Evolutionary conservation across 345 rosid species (phyloP).

Genomic region (Lepidium sativum): DNA sequence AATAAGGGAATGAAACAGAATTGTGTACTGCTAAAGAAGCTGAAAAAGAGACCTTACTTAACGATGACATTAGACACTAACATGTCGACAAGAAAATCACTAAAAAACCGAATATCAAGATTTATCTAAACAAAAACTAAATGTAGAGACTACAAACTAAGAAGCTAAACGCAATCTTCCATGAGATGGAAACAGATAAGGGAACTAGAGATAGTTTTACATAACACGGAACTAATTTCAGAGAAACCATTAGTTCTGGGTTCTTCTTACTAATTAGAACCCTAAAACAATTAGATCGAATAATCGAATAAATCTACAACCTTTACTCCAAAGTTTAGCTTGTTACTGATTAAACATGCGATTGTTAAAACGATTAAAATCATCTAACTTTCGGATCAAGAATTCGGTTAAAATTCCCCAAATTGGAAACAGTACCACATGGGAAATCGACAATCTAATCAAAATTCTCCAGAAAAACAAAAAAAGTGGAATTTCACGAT

Average conservation of each 20-base stretch:
- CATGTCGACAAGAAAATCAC: background rate
- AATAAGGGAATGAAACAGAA: background rate
- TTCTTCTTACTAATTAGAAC: background rate
- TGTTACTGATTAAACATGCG: background rate
- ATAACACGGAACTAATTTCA: background rate
- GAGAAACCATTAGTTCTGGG: background rate
- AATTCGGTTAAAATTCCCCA: background rate
- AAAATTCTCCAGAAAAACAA: background rate
- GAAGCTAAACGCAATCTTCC: background rate
- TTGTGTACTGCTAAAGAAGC: background rate
- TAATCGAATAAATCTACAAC: background rate
- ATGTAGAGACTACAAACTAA: background rate
- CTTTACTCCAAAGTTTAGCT: slow-evolving; percentile 15
- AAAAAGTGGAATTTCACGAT: background rate
- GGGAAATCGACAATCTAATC: background rate
- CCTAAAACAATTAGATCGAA: slow-evolving; percentile 11
- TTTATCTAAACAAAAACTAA: background rate
- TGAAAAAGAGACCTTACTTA: background rate
- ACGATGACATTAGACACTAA: background rate
- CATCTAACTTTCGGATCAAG: background rate
- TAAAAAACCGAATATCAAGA: background rate
- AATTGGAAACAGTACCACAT: background rate
- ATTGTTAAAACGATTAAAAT: background rate
- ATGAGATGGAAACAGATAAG: background rate
- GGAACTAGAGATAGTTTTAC: background rate